Percentiles rank a stretch among this genome's conserved stretches.
Evolutionary conservation across 495 filamentous ascomycete species (phyloP).

Genomic region (Xylaria bambusicola): DNA sequence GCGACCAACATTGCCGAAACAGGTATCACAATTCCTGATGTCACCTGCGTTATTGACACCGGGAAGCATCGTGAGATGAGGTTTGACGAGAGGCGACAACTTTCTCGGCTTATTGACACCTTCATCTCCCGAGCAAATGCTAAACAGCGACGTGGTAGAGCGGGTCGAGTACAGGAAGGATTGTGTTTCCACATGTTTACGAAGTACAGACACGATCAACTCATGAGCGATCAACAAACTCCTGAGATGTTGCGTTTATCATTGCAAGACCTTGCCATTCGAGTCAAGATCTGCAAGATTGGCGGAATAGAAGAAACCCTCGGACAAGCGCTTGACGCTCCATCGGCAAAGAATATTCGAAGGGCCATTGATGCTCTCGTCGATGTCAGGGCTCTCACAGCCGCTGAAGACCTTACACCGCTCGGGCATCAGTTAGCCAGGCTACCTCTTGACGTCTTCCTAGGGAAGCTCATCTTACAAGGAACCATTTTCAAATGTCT

Average conservation of each 20-base stretch:
- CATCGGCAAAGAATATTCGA: constrained; percentile 85
- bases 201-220: constrained; percentile 73
- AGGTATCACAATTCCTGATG: constrained; percentile 94
- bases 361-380: constrained; percentile 88
- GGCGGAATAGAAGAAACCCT: constrained; percentile 89
- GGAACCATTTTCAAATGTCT: constrained; percentile 85
- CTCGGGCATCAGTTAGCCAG: constrained; percentile 84
- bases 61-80: constrained; percentile 96
- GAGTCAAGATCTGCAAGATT: constrained; percentile 96
- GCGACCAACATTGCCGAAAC: constrained; percentile 98
- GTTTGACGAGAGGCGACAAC: constrained; percentile 88
- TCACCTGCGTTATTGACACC: constrained; percentile 92
- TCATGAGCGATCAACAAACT: constrained; percentile 87
- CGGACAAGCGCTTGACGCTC: constrained; percentile 86
- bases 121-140: constrained; percentile 95
- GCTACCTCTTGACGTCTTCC: constrained; percentile 87
- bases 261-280: constrained; percentile 87
- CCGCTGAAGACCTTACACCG: constrained; percentile 78
- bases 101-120: constrained; percentile 85
- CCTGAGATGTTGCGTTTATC: constrained; percentile 94
- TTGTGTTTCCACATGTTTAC: constrained; percentile 96
- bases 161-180: constrained; percentile 92
- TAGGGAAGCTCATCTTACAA: constrained; percentile 88
- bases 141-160: constrained; percentile 89
- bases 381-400: constrained; percentile 87